phyloP scores from a whole-genome alignment of 2,329 filamentous ascomycete genomes.

The Colletotrichum simmondsii region DNA sequence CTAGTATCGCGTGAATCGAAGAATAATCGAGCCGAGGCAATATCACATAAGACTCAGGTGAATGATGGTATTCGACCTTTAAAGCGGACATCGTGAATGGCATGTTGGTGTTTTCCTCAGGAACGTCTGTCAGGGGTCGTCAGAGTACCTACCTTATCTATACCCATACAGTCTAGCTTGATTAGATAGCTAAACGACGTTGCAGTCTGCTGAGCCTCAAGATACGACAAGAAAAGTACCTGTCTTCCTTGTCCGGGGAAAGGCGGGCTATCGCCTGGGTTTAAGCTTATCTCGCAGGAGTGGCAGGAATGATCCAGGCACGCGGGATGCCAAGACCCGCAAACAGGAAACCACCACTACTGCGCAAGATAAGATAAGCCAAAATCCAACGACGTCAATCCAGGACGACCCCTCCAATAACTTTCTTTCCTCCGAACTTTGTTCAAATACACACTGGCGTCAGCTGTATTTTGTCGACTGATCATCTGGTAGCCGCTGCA shows the following conservation, averaged over 20 bases:
- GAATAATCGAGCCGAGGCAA: not conserved
- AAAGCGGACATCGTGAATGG: not conserved
- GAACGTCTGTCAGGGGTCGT: not conserved
- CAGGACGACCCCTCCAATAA: constrained; percentile 18
- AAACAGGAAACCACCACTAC: constrained; percentile 17
- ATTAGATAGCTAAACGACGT: constrained; percentile 6
- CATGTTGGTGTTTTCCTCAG: not conserved
- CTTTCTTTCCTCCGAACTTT: not conserved
- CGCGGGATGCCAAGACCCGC: constrained; percentile 26
- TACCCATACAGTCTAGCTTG: not conserved
- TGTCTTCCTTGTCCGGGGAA: not conserved
- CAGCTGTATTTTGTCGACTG: not conserved
- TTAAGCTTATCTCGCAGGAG: constrained; percentile 28
- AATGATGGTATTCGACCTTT: not conserved
- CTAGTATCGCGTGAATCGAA: not conserved
- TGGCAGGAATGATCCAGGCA: constrained; percentile 15
- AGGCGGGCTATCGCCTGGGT: not conserved
- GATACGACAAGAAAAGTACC: constrained; percentile 2
- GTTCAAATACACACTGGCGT: not conserved
- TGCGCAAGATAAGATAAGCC: constrained; percentile 32
- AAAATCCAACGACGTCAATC: constrained; percentile 30
- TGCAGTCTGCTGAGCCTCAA: constrained; percentile 25
- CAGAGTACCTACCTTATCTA: not conserved
- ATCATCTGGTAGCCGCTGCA: not conserved
- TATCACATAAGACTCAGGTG: not conserved